These are phyloP conservation scores for Clitopilus passeckerianus DNA, from an alignment of 768 basidiomycete species.

Conservation along the genomic window DNA sequence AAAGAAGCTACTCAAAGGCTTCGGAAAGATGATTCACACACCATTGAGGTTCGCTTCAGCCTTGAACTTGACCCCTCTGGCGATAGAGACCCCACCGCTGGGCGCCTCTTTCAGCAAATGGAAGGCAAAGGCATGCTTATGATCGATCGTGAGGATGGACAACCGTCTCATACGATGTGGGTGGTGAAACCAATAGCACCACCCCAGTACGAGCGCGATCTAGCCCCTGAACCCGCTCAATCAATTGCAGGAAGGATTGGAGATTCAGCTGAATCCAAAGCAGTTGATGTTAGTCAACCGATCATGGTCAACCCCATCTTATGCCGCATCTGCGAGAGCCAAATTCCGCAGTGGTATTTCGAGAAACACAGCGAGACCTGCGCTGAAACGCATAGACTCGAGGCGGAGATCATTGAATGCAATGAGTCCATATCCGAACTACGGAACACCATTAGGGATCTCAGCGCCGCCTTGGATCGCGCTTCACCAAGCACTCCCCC, in stretches of 20 bases:
- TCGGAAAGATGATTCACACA: constrained; percentile 88
- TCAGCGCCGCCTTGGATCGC: constrained; percentile 66
- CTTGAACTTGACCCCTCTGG: constrained; percentile 68
- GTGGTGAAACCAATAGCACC: constrained; percentile 81
- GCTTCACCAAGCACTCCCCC: constrained; percentile 62
- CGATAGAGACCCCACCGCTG: constrained; percentile 50
- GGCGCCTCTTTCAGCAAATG: constrained; percentile 74
- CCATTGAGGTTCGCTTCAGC: constrained; percentile 87
- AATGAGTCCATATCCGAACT: constrained; percentile 91
- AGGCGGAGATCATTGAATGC: constrained; percentile 90
- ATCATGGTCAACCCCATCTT: constrained; percentile 83
- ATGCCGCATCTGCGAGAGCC: constrained; percentile 96
- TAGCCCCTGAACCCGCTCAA: constrained; percentile 35
- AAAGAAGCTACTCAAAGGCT: constrained; percentile 81
- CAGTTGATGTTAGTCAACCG: constrained; percentile 32
- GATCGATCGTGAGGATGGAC: constrained; percentile 84
- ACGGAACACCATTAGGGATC: constrained; percentile 78
- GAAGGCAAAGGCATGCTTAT: constrained; percentile 99
- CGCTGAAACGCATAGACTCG: constrained; percentile 90
- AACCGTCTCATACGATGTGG: constrained; percentile 97
- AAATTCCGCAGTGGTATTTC: constrained; percentile 98
- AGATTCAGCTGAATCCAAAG: constrained; percentile 33
- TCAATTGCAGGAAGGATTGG: constrained; percentile 31
- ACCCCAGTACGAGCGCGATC: constrained; percentile 60
- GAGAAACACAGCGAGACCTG: constrained; percentile 99